phyloP scores from a whole-genome alignment of 768 basidiomycete genomes.

The Lactarius deliciosus region DNA sequence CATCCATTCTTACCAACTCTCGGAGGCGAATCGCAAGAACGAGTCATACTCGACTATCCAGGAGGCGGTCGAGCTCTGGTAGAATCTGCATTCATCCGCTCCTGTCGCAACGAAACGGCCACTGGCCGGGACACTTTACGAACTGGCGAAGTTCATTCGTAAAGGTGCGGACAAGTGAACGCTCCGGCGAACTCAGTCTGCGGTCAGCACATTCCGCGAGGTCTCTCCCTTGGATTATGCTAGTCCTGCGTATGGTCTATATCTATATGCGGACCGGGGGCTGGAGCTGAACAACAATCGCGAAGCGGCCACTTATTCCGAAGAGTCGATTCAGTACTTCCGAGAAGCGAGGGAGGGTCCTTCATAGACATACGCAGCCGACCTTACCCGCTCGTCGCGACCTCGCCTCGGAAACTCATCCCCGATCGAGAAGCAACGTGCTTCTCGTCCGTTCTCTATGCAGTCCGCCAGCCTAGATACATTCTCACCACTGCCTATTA shows the following conservation, averaged over 20 bases:
- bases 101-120: neutral
- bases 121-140: conserved; percentile 11
- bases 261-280: conserved; percentile 12
- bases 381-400: neutral
- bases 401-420: too few species aligned
- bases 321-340: conserved; percentile 21
- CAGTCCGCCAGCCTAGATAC: too few species aligned
- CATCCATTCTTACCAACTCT: conserved; percentile 12
- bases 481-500: too few species aligned
- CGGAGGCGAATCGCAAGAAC: conserved; percentile 7
- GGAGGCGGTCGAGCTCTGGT: conserved; percentile 12
- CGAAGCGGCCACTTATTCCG: conserved; percentile 16
- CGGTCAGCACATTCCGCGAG: conserved; percentile 17
- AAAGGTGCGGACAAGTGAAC: neutral
- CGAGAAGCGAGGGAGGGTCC: neutral
- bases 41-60: conserved; percentile 8
- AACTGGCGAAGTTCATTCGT: conserved; percentile 11
- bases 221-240: conserved; percentile 6
- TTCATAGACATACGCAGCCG: conserved; percentile 2
- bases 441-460: too few species aligned
- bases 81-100: neutral
- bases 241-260: conserved; percentile 16
- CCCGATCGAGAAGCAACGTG: too few species aligned
- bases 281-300: conserved; percentile 15
- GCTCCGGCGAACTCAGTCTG: conserved; percentile 1